Base-by-base conservation (phyloP, 305 asterid genomes). In the Euphrasia arctica region DNA sequence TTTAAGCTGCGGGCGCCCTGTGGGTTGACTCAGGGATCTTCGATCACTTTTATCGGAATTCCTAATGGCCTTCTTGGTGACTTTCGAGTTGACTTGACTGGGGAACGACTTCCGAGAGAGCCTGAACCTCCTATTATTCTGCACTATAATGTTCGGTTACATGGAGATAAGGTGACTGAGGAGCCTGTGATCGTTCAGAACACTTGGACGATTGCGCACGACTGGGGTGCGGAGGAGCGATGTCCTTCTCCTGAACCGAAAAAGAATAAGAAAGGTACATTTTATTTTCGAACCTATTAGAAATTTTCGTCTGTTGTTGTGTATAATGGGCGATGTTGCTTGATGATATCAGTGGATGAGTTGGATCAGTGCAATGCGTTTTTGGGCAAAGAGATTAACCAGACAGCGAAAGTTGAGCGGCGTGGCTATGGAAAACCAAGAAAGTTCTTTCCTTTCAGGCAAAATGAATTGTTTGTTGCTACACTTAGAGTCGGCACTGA, bases 181-280 rank as follows among this genome's bases (percentile, higher is more conserved):
- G 90, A 92, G 68, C 91, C 98, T 50, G 97, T 92, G 60, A 87
- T 92, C 60, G 97, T 92, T 61, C 98, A 92, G 78, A 92, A 92
- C 77, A 84, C 96, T 36, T 92, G 97, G 98, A 86, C 96, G 12
- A 70, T 82, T 76, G 91, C 90, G 66, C 95, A 75, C 78, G 97
- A 90, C 73, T 92, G 97, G 98, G 98, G 97, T 55, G 90, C 84
- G 31, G 98, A 92, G 80, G 89, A 87, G 70, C 91, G 98, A 2
- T 92, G 98, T 70, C 98, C 98, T 3, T 71, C 83, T 64, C 81
- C 90, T 34, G 76, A 78, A 4, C 80, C 68, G 15, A 90, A 80
- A 70, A 83, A 82, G 66, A 83, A 64, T 59, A 90, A 80, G 74
- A 89, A 84, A 78, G 97, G 97, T 87, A 79, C 1, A 14, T 18